Evolutionary conservation across 2,329 filamentous ascomycete genomes (phyloP).

Genomic region (Penicillium brasilianum): DNA sequence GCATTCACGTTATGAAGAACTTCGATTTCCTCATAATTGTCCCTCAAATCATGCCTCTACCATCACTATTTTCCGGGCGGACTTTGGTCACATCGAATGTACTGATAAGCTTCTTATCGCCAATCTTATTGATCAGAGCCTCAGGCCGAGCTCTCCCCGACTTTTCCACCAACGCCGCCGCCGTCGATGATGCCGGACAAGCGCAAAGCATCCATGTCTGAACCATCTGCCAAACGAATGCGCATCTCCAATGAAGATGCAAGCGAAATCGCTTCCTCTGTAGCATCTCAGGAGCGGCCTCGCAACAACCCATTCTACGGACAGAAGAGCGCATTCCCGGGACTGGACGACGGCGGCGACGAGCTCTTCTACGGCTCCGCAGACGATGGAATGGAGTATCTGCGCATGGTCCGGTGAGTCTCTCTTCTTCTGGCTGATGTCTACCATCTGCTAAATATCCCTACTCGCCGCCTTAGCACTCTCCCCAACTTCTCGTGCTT

Average conservation of each 20-base stretch:
- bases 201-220: slow-evolving; percentile 35
- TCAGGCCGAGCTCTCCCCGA: slow-evolving; percentile 35
- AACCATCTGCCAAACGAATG: slow-evolving; percentile 37
- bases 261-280: slow-evolving; percentile 29
- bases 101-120: slow-evolving; percentile 13
- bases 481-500: not conserved
- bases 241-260: slow-evolving; percentile 38
- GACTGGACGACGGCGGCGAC: slow-evolving; percentile 57
- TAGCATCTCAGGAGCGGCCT: slow-evolving; percentile 43
- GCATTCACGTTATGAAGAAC: not conserved
- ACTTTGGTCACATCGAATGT: not conserved
- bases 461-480: slow-evolving; percentile 9
- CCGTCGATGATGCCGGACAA: slow-evolving; percentile 40
- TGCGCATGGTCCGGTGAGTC: slow-evolving; percentile 72
- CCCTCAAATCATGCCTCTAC: not conserved
- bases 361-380: slow-evolving; percentile 72
- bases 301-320: slow-evolving; percentile 69
- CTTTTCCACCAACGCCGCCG: slow-evolving; percentile 23
- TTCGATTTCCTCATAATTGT: not conserved
- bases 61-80: not conserved
- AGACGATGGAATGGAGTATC: slow-evolving; percentile 70
- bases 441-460: slow-evolving; percentile 30
- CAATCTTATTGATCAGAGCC: slow-evolving; percentile 10
- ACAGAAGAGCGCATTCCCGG: slow-evolving; percentile 73
- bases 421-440: slow-evolving; percentile 14